Conservation (phyloP, 2,329 filamentous ascomycete species). For the Ploettnerulaceae sp. region DNA sequence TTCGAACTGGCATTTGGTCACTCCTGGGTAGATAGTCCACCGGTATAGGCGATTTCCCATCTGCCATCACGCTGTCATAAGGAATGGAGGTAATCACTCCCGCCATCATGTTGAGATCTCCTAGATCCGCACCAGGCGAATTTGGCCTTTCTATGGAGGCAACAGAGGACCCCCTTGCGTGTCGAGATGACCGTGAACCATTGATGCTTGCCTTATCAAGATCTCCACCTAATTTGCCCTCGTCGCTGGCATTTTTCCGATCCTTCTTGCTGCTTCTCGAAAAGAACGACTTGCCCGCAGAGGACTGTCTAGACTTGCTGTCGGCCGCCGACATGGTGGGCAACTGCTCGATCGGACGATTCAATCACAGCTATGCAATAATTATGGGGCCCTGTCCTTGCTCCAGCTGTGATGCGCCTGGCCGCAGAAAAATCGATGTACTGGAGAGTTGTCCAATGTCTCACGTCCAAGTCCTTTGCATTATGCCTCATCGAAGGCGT, state of each 20-base stretch:
- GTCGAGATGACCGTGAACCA: conserved; percentile 67
- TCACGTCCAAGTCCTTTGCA: conserved; percentile 26
- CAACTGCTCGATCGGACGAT: conserved; percentile 14
- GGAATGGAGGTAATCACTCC: conserved; percentile 85
- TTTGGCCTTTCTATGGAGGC: conserved; percentile 65
- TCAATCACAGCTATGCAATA: conserved; percentile 18
- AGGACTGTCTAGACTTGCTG: conserved; percentile 70
- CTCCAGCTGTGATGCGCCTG: conserved; percentile 22
- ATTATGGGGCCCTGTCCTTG: conserved; percentile 16
- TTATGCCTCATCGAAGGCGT: conserved; percentile 27
- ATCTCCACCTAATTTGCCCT: conserved; percentile 49
- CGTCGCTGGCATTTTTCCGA: conserved; percentile 57
- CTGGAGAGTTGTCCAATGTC: conserved; percentile 26
- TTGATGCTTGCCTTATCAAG: conserved; percentile 56
- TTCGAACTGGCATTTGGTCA: conserved; percentile 57
- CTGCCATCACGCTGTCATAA: conserved; percentile 65
- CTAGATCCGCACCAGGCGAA: conserved; percentile 54
- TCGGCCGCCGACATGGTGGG: conserved; percentile 58
- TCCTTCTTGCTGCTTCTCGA: conserved; percentile 81
- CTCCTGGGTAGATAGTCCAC: conserved; percentile 68
- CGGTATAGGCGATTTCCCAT: conserved; percentile 64
- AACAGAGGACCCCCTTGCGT: conserved; percentile 67
- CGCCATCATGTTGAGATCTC: conserved; percentile 67
- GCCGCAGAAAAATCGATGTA: conserved; percentile 19
- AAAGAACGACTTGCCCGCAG: conserved; percentile 78